These are phyloP conservation scores for Fragilaria radians DNA, from an alignment of 108 stramenopile species.

Conservation along the genomic window DNA sequence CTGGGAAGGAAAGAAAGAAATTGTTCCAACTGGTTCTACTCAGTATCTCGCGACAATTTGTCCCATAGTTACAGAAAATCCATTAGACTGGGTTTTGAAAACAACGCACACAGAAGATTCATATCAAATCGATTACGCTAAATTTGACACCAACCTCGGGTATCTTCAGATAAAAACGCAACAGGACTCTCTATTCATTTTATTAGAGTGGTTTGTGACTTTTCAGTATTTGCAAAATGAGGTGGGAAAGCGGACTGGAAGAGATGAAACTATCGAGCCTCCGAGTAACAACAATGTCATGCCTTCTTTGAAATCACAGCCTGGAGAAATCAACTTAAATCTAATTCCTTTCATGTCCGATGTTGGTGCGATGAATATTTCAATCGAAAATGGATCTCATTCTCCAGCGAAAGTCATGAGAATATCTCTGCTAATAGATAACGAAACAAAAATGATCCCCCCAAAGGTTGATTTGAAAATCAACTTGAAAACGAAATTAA, in stretches of 20 bases:
- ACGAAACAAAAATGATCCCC: not conserved
- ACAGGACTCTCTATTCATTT: not conserved
- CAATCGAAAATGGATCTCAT: not conserved
- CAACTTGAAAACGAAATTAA: not conserved
- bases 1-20: constrained; percentile 21
- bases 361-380: not conserved
- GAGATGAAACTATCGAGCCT: not conserved
- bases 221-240: not conserved
- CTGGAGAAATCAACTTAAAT: not conserved
- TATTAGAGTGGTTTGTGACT: not conserved
- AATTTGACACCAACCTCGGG: constrained; percentile 15
- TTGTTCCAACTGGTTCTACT: constrained; percentile 26
- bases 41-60: constrained; percentile 40
- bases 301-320: not conserved
- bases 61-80: not conserved
- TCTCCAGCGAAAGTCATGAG: not conserved
- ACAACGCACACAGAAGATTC: not conserved
- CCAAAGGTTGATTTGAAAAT: not conserved
- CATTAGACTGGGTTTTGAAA: not conserved
- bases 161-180: constrained; percentile 3
- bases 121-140: constrained; percentile 1
- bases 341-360: not conserved
- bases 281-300: not conserved
- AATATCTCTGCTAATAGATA: not conserved
- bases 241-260: not conserved